Conservation (phyloP, 352 stramenopile genomes). For the Phytopythium sindhum region DNA sequence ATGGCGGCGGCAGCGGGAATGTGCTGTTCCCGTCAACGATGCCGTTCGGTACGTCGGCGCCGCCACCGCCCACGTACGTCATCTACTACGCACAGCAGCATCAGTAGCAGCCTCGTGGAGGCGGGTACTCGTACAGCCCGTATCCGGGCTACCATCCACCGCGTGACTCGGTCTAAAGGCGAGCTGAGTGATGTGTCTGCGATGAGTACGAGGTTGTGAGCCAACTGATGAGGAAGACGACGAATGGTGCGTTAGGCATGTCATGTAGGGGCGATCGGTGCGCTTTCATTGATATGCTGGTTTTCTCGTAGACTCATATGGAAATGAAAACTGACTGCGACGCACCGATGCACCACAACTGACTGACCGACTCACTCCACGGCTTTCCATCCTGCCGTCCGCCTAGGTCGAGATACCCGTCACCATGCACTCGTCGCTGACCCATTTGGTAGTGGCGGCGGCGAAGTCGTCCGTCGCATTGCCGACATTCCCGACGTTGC, state of each 20-base stretch:
- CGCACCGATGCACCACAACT: background rate
- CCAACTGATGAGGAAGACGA: too few relatives aligned
- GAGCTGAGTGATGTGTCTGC: too few relatives aligned
- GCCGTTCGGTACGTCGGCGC: constrained; percentile 22
- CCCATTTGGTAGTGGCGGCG: constrained; percentile 23
- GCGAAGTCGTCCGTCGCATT: constrained; percentile 18
- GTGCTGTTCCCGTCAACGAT: constrained; percentile 1
- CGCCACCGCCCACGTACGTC: constrained; percentile 30
- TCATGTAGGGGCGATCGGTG: background rate
- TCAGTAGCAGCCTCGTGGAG: constrained; percentile 18
- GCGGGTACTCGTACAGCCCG: constrained; percentile 34
- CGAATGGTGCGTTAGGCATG: too few relatives aligned
- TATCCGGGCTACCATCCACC: constrained; percentile 35
- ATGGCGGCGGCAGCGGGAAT: constrained; percentile 3
- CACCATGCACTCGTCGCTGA: constrained; percentile 19
- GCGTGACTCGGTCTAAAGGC: background rate
- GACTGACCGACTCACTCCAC: background rate
- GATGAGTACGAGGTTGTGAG: too few relatives aligned
- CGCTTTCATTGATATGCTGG: background rate
- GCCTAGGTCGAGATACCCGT: background rate
- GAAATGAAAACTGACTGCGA: background rate
- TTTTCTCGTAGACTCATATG: background rate
- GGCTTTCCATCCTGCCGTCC: too few relatives aligned
- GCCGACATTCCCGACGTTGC: too few relatives aligned
- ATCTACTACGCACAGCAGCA: constrained; percentile 41